These are phyloP conservation scores for Fusarium sacchari DNA, from an alignment of 2,329 filamentous ascomycete species.

Conservation along the genomic window DNA sequence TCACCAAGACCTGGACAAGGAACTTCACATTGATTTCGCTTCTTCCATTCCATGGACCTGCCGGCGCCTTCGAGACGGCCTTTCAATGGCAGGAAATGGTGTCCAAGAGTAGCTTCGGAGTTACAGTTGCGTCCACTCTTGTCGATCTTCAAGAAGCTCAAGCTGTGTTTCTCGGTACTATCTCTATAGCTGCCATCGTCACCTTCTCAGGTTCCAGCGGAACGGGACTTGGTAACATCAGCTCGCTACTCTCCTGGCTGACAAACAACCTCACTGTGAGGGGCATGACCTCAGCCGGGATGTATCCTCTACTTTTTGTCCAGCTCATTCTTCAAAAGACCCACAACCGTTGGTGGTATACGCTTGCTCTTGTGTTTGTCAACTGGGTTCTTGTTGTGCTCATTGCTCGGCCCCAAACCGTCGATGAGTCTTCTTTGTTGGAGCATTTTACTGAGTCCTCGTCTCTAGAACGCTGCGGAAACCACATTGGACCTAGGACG, in stretches of 20 bases:
- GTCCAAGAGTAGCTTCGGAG: background rate
- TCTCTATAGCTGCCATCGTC: background rate
- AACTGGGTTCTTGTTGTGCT: background rate
- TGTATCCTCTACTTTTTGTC: background rate
- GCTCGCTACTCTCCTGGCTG: background rate
- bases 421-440: background rate
- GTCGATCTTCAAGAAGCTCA: conserved; percentile 19
- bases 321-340: background rate
- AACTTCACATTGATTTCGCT: background rate
- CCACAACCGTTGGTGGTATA: background rate
- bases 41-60: background rate
- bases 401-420: background rate
- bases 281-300: background rate
- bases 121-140: background rate
- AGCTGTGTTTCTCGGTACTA: background rate
- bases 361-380: background rate
- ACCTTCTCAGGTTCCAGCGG: background rate
- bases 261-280: background rate
- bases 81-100: accelerated
- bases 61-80: accelerated
- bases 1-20: background rate
- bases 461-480: background rate
- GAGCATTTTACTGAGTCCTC: background rate
- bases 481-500: background rate
- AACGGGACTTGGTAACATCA: background rate